Conservation (phyloP, 2,329 filamentous ascomycete genomes). For the Helicocarpus griseus region DNA sequence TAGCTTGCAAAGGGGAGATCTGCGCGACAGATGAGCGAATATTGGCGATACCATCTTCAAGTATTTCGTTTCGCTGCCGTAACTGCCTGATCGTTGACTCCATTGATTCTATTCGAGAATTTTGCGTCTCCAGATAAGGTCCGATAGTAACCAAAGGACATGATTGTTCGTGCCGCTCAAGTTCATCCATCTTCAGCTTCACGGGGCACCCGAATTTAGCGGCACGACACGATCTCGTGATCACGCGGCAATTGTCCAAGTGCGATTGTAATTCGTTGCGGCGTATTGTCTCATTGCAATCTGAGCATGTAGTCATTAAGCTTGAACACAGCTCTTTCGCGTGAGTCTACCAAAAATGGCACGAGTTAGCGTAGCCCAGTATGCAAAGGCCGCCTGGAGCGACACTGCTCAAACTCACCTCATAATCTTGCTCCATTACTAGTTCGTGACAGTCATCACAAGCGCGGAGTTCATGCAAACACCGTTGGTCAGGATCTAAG, state of each 20-base stretch:
- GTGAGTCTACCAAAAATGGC: slow-evolving; percentile 23
- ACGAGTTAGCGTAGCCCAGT: no score
- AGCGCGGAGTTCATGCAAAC: slow-evolving; percentile 43
- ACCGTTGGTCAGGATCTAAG: slow-evolving; percentile 37
- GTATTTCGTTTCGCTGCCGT: slow-evolving; percentile 38
- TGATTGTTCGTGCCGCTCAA: slow-evolving; percentile 34
- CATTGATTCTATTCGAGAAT: slow-evolving; percentile 33
- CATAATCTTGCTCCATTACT: slow-evolving; percentile 46
- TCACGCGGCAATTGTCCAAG: slow-evolving; percentile 27
- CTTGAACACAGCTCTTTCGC: slow-evolving; percentile 28
- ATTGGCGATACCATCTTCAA: slow-evolving; percentile 36
- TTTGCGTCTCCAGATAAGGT: slow-evolving; percentile 36
- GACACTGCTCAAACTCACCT: slow-evolving; percentile 28
- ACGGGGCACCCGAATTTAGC: slow-evolving; percentile 35
- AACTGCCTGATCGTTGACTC: slow-evolving; percentile 35
- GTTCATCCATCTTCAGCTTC: slow-evolving; percentile 27
- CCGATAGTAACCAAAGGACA: slow-evolving; percentile 43
- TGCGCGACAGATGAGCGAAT: slow-evolving; percentile 31
- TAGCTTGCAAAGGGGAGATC: slow-evolving; percentile 11
- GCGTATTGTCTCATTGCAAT: slow-evolving; percentile 26
- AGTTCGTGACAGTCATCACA: slow-evolving; percentile 45
- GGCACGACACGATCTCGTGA: slow-evolving; percentile 27
- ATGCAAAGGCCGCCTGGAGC: slow-evolving; percentile 3
- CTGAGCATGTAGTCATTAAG: slow-evolving; percentile 26
- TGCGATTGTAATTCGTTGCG: slow-evolving; percentile 27